A percentile compares a stretch with the other conserved stretches of the same genome.
These are phyloP conservation scores for Fremontodendron californicum DNA, from an alignment of 345 rosid genomes.

Conservation along the genomic window DNA sequence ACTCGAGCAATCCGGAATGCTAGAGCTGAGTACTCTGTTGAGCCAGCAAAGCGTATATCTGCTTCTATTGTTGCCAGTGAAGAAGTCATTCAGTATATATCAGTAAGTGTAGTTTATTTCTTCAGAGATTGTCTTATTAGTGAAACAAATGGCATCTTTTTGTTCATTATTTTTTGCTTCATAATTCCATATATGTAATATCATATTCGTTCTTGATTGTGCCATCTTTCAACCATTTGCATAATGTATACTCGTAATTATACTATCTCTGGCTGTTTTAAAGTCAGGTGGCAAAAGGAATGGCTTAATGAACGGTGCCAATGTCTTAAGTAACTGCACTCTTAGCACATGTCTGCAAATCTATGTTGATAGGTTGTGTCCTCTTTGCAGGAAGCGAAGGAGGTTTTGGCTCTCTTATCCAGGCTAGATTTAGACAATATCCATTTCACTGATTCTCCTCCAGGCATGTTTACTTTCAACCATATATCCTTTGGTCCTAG, in stretches of 20 bases:
- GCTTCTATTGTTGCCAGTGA: conserved; percentile 78
- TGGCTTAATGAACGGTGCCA: neutral
- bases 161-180: no score
- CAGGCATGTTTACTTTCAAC: conserved; percentile 41
- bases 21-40: conserved; percentile 95
- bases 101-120: conserved; percentile 47
- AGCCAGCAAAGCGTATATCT: conserved; percentile 92
- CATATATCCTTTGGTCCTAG: neutral
- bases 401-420: conserved; percentile 79
- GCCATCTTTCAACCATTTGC: neutral
- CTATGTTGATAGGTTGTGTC: neutral
- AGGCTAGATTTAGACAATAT: conserved; percentile 66
- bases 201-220: neutral
- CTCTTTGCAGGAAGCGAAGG: conserved; percentile 73
- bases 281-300: neutral
- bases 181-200: no score
- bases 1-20: conserved; percentile 91
- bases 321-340: neutral
- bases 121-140: neutral
- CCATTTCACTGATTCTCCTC: conserved; percentile 62
- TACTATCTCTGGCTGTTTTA: neutral
- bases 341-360: neutral
- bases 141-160: neutral
- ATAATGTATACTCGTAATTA: neutral
- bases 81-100: conserved; percentile 76